Evolutionary conservation across 192 early-diverging fungal species (phyloP), one percentile per base, ranked within the genome.

Genomic region (Mortierella alpina): DNA sequence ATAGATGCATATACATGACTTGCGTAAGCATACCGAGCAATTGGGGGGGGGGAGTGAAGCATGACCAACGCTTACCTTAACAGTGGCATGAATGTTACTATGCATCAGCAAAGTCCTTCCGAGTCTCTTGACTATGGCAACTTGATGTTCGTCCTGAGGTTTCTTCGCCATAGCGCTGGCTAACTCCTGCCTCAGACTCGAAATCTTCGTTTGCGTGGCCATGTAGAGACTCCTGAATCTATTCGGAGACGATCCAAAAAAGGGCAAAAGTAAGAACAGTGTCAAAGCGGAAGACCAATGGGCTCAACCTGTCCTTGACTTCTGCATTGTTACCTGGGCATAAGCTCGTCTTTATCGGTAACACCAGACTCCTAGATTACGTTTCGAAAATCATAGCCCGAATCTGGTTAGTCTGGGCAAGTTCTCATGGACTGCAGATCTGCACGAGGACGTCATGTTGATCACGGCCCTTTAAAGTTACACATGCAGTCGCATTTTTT

Each of bases 141-240:
- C 51, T 15, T 69, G 56, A 18, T 58, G 49, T 17, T 40, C 47
- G 7, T 61, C 59, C 22, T 62, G 58, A 8, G 65, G 59, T 31
- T 64, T 56, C 41, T 66, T 80, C 7, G 77, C 11, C 7, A 63
- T 44, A 1, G 58, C 69, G 2, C 12, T 39, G 4, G 51, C 48
- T 44, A 69, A 48, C 42, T 39, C 66, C 23, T 64, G 45, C 44
- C 50, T 49, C 61, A 68, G 46, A 15, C 14, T 55, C 12, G 70
- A 68, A n/a, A 80, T 14, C 15, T 68, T 50, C 47, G 12, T 68
- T 66, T 80, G 77, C 0, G 70, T 68, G 1, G 44, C 14, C 31
- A 55, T 62, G 60, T 80, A 80, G 7, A 80, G 48, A 17, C 18
- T 68, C 59, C 54, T 60, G 61, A 80, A 72, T 50, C 77, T 80